phyloP scores from a whole-genome alignment of 2,329 filamentous ascomycete species.

The Fusarium cicatricum region DNA sequence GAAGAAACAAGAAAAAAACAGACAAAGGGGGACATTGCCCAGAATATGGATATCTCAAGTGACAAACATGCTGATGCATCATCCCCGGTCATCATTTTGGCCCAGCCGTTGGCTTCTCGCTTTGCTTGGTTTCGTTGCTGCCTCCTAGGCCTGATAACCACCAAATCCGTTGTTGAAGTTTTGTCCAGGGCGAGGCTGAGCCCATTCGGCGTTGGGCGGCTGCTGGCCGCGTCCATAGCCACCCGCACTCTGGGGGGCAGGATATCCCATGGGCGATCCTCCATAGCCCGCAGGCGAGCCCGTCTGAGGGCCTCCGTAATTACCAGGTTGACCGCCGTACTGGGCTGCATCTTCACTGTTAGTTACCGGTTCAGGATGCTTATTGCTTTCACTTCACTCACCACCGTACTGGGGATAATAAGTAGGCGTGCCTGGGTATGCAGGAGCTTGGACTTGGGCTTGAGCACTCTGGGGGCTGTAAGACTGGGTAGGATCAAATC shows the following conservation, averaged over 20 bases:
- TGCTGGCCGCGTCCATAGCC: constrained; percentile 83
- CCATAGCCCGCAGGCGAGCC: constrained; percentile 70
- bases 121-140: constrained; percentile 36
- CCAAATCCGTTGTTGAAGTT: constrained; percentile 69
- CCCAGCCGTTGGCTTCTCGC: constrained; percentile 35
- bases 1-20: constrained; percentile 35
- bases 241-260: constrained; percentile 76
- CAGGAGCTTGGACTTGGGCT: constrained; percentile 73
- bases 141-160: constrained; percentile 66
- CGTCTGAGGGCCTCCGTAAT: constrained; percentile 68
- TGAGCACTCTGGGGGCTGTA: constrained; percentile 79
- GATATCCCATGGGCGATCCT: constrained; percentile 76
- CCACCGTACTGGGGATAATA: constrained; percentile 97
- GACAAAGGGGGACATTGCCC: constrained; percentile 27
- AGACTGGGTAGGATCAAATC: constrained; percentile 79
- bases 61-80: constrained; percentile 33
- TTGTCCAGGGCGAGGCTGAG: constrained; percentile 60
- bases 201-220: constrained; percentile 64
- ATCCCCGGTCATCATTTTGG: constrained; percentile 30
- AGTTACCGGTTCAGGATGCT: constrained; percentile 30
- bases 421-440: constrained; percentile 80
- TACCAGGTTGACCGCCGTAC: constrained; percentile 72
- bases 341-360: constrained; percentile 51
- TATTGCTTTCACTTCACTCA: constrained; percentile 51
- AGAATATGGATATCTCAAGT: constrained; percentile 34